Base-by-base conservation (phyloP, 306 rosid species). In the Purshia tridentata region DNA sequence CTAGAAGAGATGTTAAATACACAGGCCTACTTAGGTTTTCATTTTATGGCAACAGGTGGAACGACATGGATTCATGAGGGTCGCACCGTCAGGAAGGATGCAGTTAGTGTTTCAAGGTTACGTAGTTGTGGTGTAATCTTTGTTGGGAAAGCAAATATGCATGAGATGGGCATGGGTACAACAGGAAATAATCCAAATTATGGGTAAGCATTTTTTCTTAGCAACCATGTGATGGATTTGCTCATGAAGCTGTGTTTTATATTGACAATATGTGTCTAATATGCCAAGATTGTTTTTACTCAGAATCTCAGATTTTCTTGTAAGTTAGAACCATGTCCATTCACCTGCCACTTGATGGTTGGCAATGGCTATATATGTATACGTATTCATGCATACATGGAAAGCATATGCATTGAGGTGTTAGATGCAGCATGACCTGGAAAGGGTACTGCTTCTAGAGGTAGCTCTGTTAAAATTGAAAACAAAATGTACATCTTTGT, bases 141-240 rank as follows among this genome's bases (percentile, higher is more conserved):
- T 69, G 44, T 91, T 41, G 98, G 98, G 80, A 93, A 93, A 82
- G 94, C 97, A 77, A 93, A 93, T 78, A 93, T 93, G 98, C 98
- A 93, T 44, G 98, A 93, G 79, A 37, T 91, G 58, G 98, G 98
- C 80, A 89, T 93, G 97, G 98, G 98, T 70, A 89, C 97, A n/a
- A 93, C 98, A 12, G 98, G 98, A 78, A 93, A 89, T 77, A 93
- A 93, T 88, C 77, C 97, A 72, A 88, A 93, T 61, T 88, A 86
- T 13, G 98, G 98, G 98, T 93, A 84, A 74, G 83, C 50, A 73
- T 68, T 47, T 67, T 65, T 47, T 67, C 52, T 67, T 23, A 18
- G 55, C 61, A 66, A 56, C 75, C 67, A 59, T 53, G 49, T 47
- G 57, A 59, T 78, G 64, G 14, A 73, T 64, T 72, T 56, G 52